phyloP scores from a whole-genome alignment of 441 rosid species.

The Gossypium schwendimanii region DNA sequence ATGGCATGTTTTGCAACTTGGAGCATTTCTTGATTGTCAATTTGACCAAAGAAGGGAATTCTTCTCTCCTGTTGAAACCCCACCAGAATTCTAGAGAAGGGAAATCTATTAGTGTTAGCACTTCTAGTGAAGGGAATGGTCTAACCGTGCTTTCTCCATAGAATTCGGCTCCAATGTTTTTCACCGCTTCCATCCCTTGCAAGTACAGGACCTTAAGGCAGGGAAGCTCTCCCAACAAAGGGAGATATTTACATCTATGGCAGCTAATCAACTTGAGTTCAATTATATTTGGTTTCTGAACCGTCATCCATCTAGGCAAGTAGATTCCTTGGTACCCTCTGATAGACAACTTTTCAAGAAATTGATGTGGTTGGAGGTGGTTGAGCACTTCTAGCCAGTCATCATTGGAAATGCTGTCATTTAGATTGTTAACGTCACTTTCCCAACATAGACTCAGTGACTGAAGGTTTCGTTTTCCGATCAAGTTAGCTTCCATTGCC shows the following conservation, averaged over 20 bases:
- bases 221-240: constrained; percentile 21
- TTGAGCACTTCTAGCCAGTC: background rate
- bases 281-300: constrained; percentile 12
- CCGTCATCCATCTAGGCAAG: constrained; percentile 18
- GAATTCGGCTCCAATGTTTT: constrained; percentile 12
- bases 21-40: constrained; percentile 15
- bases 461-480: background rate
- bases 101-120: constrained; percentile 19
- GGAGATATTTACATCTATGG: constrained; percentile 12
- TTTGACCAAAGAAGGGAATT: constrained; percentile 20
- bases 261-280: constrained; percentile 10
- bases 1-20: constrained; percentile 16
- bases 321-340: constrained; percentile 13
- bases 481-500: constrained; percentile 8
- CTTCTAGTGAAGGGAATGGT: constrained; percentile 17
- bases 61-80: constrained; percentile 1
- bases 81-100: constrained; percentile 22
- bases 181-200: constrained; percentile 17
- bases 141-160: constrained; percentile 13
- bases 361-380: constrained; percentile 11
- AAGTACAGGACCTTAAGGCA: constrained; percentile 13
- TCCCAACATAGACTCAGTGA: background rate
- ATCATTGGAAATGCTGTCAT: background rate
- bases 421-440: background rate
- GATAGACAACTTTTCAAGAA: constrained; percentile 12